These are phyloP conservation scores for Escallonia rubra DNA, from an alignment of 129 eudicot genomes.

Conservation along the genomic window DNA sequence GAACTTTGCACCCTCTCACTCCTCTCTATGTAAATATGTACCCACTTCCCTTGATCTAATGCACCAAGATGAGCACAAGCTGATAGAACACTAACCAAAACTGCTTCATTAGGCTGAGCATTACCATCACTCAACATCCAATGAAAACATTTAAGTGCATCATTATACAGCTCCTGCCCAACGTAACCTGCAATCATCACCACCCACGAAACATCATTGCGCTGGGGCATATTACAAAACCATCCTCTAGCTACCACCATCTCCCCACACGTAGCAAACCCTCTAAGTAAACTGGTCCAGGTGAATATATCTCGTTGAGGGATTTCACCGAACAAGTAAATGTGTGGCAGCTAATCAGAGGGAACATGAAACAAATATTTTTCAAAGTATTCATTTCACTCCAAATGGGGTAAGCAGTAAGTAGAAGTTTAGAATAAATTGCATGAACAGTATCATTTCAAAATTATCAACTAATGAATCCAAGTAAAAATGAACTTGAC, in stretches of 20 bases:
- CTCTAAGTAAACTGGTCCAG: conserved; percentile 35
- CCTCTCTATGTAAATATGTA: too few species aligned
- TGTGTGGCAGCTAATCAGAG: too few species aligned
- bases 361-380: too few species aligned
- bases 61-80: too few species aligned
- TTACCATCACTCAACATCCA: conserved; percentile 28
- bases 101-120: conserved; percentile 31
- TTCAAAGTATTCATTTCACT: too few species aligned
- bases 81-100: conserved; percentile 30
- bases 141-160: conserved; percentile 27
- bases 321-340: conserved; percentile 41
- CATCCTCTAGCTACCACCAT: conserved; percentile 15
- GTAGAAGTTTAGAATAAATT: too few species aligned
- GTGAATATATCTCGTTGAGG: conserved; percentile 18
- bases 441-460: too few species aligned
- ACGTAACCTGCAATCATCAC: conserved; percentile 41
- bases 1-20: too few species aligned
- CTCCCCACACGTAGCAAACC: conserved; percentile 16
- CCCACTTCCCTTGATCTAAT: too few species aligned
- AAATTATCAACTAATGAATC: too few species aligned
- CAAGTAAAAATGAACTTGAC: too few species aligned
- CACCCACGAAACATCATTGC: conserved; percentile 38
- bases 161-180: conserved; percentile 16
- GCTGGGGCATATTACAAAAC: conserved; percentile 27
- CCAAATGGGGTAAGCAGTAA: too few species aligned